Evolutionary conservation across 768 basidiomycete genomes (phyloP), one percentile per base, ranked within the genome.

Genomic region (Lepiota subincarnata): DNA sequence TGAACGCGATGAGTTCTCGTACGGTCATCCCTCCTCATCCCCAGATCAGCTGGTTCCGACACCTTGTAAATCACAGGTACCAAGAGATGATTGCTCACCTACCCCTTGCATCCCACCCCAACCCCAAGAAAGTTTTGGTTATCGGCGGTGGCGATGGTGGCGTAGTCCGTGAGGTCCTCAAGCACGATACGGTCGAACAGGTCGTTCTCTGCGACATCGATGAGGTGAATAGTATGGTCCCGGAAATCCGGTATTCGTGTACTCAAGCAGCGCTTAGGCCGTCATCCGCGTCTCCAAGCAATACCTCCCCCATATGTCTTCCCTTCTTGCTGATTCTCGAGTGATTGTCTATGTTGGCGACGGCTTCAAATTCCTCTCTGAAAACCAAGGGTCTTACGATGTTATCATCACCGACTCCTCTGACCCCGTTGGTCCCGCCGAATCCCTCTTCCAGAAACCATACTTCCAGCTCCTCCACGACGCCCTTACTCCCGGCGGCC

Each of bases 51-150:
- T 35, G 22, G 8, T 24, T 24, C 16, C 31, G 19, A n/a, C 19
- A 31, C 16, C 36, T 19, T 42, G 14, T 3, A 18, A 26, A 26
- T n/a, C 6, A 40, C 62, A 97, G 93, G 10, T 98, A 98, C 71
- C 94, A 98, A 65, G 96, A 99, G 74, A 97, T 98, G 96, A 98
- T 99, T 64, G 81, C 96, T 4, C 96, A 98, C 73, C 73, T 99
- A 49, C 97, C 97, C n/a, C 79, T 98, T 58, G 86, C 92, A 11
- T 92, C 86, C 56, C 97, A 99, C 71, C 96, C 97, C 19, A 89
- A 97, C 75, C 97, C 96, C 0, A 88, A 90, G 71, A 86, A 87
- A 63, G 96, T 98, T 14, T 84, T 99, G 31, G 97, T 99, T 54
- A 95, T 99, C 56, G 97, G 97, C 45, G 97, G 96, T 46, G 97